These are phyloP conservation scores for Omphalea diandra DNA, from an alignment of 441 rosid genomes.

Conservation along the genomic window DNA sequence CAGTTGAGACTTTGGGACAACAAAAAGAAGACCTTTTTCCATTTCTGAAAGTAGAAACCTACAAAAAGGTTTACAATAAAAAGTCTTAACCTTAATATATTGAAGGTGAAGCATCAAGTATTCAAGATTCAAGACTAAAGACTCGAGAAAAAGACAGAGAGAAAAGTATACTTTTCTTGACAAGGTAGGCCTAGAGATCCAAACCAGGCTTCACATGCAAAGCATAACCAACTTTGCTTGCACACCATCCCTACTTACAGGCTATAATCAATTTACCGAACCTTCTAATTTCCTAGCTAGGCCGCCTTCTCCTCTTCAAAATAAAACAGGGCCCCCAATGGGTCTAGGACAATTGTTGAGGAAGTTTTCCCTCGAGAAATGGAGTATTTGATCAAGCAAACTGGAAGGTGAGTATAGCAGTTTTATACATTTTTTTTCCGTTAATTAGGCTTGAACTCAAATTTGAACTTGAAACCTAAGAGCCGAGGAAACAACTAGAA, in stretches of 20 bases:
- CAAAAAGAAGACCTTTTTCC: background rate
- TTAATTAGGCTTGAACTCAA: too few relatives aligned
- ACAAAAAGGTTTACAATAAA: background rate
- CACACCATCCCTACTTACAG: constrained; percentile 6
- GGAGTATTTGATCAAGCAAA: constrained; percentile 33
- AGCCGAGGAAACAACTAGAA: too few relatives aligned
- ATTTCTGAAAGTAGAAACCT: constrained; percentile 2
- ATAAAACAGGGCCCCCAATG: constrained; percentile 19
- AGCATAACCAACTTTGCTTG: constrained; percentile 41
- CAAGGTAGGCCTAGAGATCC: constrained; percentile 10
- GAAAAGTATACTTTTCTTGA: constrained; percentile 40
- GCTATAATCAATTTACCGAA: constrained; percentile 11
- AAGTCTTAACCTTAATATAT: background rate
- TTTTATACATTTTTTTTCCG: background rate
- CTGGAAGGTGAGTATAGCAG: constrained; percentile 27
- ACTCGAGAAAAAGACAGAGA: background rate
- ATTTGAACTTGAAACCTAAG: too few relatives aligned
- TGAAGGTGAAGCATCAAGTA: constrained; percentile 6
- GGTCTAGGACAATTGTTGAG: constrained; percentile 3
- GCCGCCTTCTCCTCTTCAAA: constrained; percentile 33
- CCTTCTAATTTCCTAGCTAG: constrained; percentile 8
- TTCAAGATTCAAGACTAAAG: background rate
- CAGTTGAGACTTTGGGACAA: background rate
- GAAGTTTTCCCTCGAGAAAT: background rate
- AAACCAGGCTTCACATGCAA: constrained; percentile 42